Percentiles rank a stretch among this genome's conserved stretches.
Conservation (phyloP, 306 rosid genomes). For the Prosopis cineraria region DNA sequence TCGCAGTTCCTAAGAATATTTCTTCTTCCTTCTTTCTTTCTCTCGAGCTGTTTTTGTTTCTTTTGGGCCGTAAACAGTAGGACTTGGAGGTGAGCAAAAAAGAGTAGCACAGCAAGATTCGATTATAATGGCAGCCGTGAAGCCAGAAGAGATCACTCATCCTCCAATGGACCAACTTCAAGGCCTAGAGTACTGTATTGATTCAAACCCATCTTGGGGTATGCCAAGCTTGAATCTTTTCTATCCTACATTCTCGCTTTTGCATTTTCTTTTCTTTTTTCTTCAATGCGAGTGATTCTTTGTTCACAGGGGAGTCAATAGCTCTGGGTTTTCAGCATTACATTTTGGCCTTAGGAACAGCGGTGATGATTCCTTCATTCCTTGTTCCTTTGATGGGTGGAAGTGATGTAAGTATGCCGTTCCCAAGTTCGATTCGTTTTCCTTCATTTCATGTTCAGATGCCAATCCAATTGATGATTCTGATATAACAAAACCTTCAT, state of each 20-base stretch:
- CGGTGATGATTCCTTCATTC: slow-evolving; percentile 97
- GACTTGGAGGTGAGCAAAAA: slow-evolving; percentile 27
- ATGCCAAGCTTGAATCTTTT: slow-evolving; percentile 34
- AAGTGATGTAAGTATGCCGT: slow-evolving; percentile 78
- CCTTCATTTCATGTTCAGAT: slow-evolving; percentile 14
- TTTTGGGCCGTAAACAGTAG: slow-evolving; percentile 36
- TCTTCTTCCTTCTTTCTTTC: slow-evolving; percentile 21
- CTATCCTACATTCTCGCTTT: slow-evolving; percentile 31
- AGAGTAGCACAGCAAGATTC: slow-evolving; percentile 36
- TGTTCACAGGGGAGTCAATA: slow-evolving; percentile 80
- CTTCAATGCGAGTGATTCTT: background rate
- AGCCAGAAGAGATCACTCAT: slow-evolving; percentile 84
- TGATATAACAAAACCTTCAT: slow-evolving; percentile 6
- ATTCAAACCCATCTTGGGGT: slow-evolving; percentile 99
- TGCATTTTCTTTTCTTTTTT: background rate
- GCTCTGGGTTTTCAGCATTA: slow-evolving; percentile 96
- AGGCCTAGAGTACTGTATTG: slow-evolving; percentile 96
- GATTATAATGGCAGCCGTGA: slow-evolving; percentile 67
- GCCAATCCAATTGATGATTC: background rate
- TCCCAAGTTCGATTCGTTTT: slow-evolving; percentile 11
- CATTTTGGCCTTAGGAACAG: slow-evolving; percentile 95
- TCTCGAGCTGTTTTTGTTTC: slow-evolving; percentile 19
- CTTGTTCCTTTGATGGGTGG: slow-evolving; percentile 99
- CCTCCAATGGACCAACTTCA: slow-evolving; percentile 98
- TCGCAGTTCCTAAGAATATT: slow-evolving; percentile 22